These are phyloP conservation scores for Pseudogymnoascus sp. DNA, from an alignment of 2,329 filamentous ascomycete species.

Conservation along the genomic window DNA sequence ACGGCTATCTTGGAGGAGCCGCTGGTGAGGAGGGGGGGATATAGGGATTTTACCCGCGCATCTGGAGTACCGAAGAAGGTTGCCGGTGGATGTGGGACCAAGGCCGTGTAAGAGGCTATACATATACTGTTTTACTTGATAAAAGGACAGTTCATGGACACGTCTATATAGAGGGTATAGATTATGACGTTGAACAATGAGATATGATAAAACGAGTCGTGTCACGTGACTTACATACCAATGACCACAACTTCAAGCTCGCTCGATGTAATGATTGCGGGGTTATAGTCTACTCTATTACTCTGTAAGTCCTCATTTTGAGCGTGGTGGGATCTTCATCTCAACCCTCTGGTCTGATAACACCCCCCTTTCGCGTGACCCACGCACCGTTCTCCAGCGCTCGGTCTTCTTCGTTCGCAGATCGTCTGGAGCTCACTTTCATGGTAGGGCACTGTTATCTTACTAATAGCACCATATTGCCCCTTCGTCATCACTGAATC, in stretches of 20 bases:
- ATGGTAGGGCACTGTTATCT: too few species aligned
- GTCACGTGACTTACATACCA: neutral
- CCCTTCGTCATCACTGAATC: too few species aligned
- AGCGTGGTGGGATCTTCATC: too few species aligned
- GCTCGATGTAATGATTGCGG: too few species aligned
- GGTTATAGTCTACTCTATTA: too few species aligned
- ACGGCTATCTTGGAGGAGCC: slow-evolving; percentile 33
- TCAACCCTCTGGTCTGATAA: too few species aligned
- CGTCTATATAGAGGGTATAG: neutral
- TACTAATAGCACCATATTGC: too few species aligned
- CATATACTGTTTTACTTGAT: neutral
- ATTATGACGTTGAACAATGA: neutral
- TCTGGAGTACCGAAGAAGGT: neutral
- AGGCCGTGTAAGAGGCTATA: neutral
- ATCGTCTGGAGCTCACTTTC: too few species aligned
- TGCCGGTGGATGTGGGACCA: neutral
- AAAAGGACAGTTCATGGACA: neutral
- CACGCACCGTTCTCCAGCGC: too few species aligned
- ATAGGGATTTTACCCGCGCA: neutral
- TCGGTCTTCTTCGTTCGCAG: too few species aligned
- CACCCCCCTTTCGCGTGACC: too few species aligned
- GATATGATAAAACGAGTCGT: neutral
- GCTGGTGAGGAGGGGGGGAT: neutral
- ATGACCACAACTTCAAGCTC: neutral
- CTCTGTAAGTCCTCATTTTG: too few species aligned